Base-by-base conservation (phyloP, 2,329 filamentous ascomycete species). In the Fusarium cyanostomum region DNA sequence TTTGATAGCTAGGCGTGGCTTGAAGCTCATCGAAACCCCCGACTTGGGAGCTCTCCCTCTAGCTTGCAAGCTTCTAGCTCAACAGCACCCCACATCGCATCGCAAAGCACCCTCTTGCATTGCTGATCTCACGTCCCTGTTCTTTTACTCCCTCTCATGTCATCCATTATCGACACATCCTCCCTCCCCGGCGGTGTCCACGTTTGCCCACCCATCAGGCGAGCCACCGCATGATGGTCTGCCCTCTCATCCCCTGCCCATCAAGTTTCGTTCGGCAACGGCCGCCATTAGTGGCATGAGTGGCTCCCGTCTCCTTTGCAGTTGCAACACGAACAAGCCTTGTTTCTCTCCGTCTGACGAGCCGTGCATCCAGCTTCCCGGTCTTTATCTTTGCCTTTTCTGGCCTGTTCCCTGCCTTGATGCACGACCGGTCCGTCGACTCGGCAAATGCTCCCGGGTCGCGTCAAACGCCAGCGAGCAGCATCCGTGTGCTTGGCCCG, bases 211-310 rank as follows among this genome's bases (percentile, higher is more conserved):
- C 50, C 50, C 62, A 60, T 66, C 46, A 51, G 49, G 15, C 42
- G 46, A 56, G 62, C 46, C 62, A 66, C 46, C 45, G 39, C 46
- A 63, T 66, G 50, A 64, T 66, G 57, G 62, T 55, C 57, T 64
- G 61, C 45, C 50, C 26, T 54, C 35, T 26, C 35, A n/a, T 41
- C 24, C 62, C 57, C 54, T 66, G 53, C 35, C 49, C 26, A 59
- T 65, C 57, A 66, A 33, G 41, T 63, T 41, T 66, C 44, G 62
- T 65, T 65, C 62, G 62, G 62, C 62, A 65, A 42, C 53, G 62
- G 62, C 62, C 62, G 62, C 53, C 42, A 28, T 59, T 66, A 66
- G 58, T 65, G 58, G 62, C 33, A 63, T 63, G 62, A 66, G 62
- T 54, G 53, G 48, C 21, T 27, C 45, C 42, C 30, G 46, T 48